These are phyloP conservation scores for Paraconiothyrium brasiliense DNA, from an alignment of 2,329 filamentous ascomycete genomes.

Conservation along the genomic window DNA sequence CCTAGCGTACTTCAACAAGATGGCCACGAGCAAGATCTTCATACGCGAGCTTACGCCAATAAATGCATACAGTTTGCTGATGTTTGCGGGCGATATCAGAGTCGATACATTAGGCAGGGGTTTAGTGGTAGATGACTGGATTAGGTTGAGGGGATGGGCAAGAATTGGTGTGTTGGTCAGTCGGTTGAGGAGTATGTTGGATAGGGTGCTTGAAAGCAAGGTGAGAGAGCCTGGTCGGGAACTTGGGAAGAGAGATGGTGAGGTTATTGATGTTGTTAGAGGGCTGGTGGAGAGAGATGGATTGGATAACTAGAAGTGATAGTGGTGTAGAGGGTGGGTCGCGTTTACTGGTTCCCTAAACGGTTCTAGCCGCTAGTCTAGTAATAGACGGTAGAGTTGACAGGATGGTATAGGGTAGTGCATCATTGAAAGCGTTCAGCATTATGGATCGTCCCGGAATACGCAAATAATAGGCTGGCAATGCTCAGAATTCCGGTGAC, in stretches of 20 bases:
- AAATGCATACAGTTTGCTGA: constrained; percentile 85
- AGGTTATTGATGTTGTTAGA: constrained; percentile 79
- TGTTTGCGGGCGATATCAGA: constrained; percentile 86
- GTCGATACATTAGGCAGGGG: constrained; percentile 89
- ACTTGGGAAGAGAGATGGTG: constrained; percentile 58
- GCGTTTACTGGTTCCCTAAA: neutral
- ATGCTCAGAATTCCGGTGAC: neutral
- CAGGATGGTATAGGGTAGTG: neutral
- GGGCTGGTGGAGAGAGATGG: constrained; percentile 90
- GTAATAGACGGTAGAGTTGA: neutral
- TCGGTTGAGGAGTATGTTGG: constrained; percentile 83
- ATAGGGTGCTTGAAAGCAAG: constrained; percentile 81
- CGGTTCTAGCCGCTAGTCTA: neutral
- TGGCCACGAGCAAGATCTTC: constrained; percentile 91
- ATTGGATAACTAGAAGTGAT: constrained; percentile 64
- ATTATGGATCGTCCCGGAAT: neutral
- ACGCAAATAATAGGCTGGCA: neutral
- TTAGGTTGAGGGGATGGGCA: constrained; percentile 88
- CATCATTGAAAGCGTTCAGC: neutral
- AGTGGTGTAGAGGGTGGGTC: neutral
- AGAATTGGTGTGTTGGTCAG: constrained; percentile 90
- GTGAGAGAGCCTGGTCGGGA: constrained; percentile 77
- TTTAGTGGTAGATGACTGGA: constrained; percentile 90
- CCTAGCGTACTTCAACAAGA: constrained; percentile 90
- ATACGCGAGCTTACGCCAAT: constrained; percentile 92